These are phyloP conservation scores for Prinsepia uniflora DNA, from an alignment of 306 rosid genomes.

Conservation along the genomic window DNA sequence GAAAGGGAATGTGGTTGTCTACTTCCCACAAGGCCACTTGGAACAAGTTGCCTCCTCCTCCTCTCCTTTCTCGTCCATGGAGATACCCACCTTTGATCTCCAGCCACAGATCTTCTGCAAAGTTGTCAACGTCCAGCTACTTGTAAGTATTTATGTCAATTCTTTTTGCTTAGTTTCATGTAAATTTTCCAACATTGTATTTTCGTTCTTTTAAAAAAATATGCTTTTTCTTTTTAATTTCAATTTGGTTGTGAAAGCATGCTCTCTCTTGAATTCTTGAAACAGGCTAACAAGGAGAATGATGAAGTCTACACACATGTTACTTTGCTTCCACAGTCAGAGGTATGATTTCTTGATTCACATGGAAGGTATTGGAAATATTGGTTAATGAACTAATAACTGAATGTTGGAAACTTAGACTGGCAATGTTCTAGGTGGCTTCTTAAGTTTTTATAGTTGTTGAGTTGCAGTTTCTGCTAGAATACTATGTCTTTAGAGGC, in stretches of 20 bases:
- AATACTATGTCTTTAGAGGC: conserved; percentile 16
- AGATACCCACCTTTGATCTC: conserved; percentile 66
- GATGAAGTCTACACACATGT: conserved; percentile 94
- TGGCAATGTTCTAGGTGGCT: neutral
- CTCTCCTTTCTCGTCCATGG: conserved; percentile 67
- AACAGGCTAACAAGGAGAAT: conserved; percentile 93
- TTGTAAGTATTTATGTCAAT: conserved; percentile 48
- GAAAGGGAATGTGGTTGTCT: conserved; percentile 89
- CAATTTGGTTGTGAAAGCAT: conserved; percentile 13
- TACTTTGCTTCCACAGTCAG: conserved; percentile 73
- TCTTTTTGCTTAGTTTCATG: conserved; percentile 19
- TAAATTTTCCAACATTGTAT: conserved; percentile 3
- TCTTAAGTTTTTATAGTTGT: conserved; percentile 23
- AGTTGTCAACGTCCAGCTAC: conserved; percentile 76
- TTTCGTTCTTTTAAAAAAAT: neutral
- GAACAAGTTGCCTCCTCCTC: conserved; percentile 68
- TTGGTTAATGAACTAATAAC: neutral
- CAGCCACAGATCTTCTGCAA: conserved; percentile 85
- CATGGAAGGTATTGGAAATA: conserved; percentile 1
- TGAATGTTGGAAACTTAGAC: conserved; percentile 8
- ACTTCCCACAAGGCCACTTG: conserved; percentile 89
- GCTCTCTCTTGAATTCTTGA: conserved; percentile 10
- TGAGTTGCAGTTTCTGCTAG: conserved; percentile 16
- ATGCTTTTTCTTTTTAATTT: conserved; percentile 9
- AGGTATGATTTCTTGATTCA: conserved; percentile 45